Conservation (phyloP, 345 rosid genomes). For the Arabidopsis suecica region DNA sequence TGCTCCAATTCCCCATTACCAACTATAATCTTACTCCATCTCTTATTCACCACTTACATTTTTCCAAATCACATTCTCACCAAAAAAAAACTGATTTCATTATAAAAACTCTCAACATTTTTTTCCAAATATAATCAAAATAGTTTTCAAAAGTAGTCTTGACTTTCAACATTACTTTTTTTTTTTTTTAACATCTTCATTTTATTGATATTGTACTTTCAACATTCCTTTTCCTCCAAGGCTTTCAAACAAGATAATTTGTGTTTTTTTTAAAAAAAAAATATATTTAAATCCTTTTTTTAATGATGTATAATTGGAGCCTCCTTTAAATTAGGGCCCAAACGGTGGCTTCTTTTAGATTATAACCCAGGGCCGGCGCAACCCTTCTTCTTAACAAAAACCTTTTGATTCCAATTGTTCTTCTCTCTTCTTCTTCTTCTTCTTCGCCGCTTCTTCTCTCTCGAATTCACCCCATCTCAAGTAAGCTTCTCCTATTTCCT, state of each 20-base stretch:
- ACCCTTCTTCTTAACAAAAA: conserved; percentile 35
- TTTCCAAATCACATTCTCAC: background rate
- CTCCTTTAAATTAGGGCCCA: conserved; percentile 39
- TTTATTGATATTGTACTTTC: background rate
- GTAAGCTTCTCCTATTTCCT: conserved; percentile 22
- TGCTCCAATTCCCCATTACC: background rate
- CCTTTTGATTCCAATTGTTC: background rate
- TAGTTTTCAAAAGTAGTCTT: background rate
- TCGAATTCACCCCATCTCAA: conserved; percentile 8
- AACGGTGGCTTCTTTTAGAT: background rate
- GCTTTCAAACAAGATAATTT: background rate
- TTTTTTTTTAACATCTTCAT: too few relatives aligned
- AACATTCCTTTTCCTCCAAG: conserved; percentile 26
- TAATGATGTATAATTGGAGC: background rate
- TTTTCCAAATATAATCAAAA: background rate
- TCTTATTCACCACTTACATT: background rate
- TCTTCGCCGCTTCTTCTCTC: conserved; percentile 15
- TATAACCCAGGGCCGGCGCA: conserved; percentile 36
- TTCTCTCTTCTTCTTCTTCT: background rate
- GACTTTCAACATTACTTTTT: conserved; percentile 8
- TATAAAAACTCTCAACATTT: background rate
- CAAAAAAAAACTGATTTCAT: background rate
- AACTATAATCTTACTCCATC: background rate
- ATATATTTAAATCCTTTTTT: background rate
- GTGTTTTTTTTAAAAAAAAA: too few relatives aligned